phyloP scores from a whole-genome alignment of 768 basidiomycete genomes.

The Roridomyces roridus region DNA sequence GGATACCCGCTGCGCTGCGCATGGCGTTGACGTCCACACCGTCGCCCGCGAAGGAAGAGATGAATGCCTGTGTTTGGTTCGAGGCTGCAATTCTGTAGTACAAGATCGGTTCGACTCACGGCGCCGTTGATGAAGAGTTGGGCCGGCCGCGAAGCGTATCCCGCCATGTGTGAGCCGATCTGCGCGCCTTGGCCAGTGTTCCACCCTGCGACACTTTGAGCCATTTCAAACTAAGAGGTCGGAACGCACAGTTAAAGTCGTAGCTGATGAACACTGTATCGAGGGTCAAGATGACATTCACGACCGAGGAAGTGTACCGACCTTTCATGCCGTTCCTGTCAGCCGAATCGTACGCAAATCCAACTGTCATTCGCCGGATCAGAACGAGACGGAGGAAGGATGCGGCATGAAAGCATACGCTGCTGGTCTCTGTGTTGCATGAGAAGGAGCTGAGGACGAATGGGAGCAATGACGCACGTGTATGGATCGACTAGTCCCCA shows the following conservation, averaged over 20 bases:
- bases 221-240: too few relatives aligned
- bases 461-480: conserved; percentile 23
- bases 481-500: conserved; percentile 42
- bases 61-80: conserved; percentile 28
- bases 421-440: conserved; percentile 10
- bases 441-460: neutral
- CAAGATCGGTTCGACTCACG: conserved; percentile 10
- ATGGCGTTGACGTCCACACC: conserved; percentile 26
- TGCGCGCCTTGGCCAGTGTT: conserved; percentile 30
- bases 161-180: conserved; percentile 40
- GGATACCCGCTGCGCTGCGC: conserved; percentile 12
- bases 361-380: conserved; percentile 1
- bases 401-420: neutral
- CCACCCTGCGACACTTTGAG: conserved; percentile 18
- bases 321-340: conserved; percentile 29
- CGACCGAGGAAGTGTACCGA: conserved; percentile 35
- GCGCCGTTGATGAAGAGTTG: conserved; percentile 44
- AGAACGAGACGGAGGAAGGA: neutral
- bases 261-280: conserved; percentile 13
- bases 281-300: neutral
- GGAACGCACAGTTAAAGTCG: conserved; percentile 28
- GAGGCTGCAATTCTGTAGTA: neutral
- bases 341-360: conserved; percentile 44
- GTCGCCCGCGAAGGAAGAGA: conserved; percentile 53
- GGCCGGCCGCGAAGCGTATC: conserved; percentile 42